Evolutionary conservation across 208 protist genomes (phyloP), one percentile per base, ranked within the genome.

Genomic region (Trypanosoma congolense): DNA sequence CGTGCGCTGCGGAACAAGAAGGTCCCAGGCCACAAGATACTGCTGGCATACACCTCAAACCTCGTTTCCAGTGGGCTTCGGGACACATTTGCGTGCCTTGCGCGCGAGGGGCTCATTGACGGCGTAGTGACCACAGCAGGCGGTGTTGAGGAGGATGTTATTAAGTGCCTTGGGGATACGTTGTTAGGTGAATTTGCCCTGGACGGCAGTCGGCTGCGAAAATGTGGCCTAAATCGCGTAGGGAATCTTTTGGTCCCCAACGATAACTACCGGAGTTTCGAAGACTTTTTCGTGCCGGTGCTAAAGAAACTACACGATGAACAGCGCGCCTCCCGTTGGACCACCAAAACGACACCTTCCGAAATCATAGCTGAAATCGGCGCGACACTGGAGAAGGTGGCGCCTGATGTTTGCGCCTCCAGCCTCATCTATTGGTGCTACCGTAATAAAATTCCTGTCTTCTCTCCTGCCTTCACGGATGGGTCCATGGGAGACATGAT

Each of bases 191-290:
- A 92, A 22, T 99, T 99, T 70, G 48, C 52, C 16, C 58, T 99
- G 0, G 66, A 96, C 48, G 98, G 97, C 31, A 62, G 72, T 8
- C 61, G 81, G 26, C 83, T 99, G 44, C 80, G 95, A 10, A 46
- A 59, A 28, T 72, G 92, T 19, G 90, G 93, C 8, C 62, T 99
- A 44, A 99, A 99, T 80, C 81, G 98, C 42, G 99, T 99, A 45
- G 98, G 98, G 28, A 99, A 99, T 76, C 78, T 99, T 14, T 67
- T 99, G 10, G 96, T 99, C 4, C 98, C 99, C 4, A 99, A 99
- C 73, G 90, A 99, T 47, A 99, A 99, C 74, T 99, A 99, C 77
- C 98, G 96, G 61, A 75, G 79, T 49, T 99, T 99, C 73, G 98
- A 99, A 71, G 96, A 99, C 58, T 99, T 98, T 87, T 93, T 99